phyloP scores from a whole-genome alignment of 805 yeast species.

The Allodekkera sacchari region DNA sequence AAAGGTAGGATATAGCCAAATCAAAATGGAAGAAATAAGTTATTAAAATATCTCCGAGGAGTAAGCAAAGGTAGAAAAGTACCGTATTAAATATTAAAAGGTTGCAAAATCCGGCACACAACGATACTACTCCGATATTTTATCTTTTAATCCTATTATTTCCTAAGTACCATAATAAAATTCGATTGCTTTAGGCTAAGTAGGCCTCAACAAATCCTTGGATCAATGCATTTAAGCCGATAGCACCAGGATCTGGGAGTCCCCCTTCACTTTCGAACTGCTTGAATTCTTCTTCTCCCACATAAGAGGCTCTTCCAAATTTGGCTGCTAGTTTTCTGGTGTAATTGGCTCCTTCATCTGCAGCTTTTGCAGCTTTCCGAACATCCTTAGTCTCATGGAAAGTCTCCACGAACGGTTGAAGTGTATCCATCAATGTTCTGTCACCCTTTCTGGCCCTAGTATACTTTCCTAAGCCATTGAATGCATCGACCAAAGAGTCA shows the following conservation, averaged over 20 bases:
- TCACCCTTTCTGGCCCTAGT: slow-evolving; percentile 88
- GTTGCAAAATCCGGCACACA: no score
- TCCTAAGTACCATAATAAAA: no score
- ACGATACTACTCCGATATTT: no score
- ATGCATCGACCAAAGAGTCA: slow-evolving; percentile 46
- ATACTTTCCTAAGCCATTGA: slow-evolving; percentile 70
- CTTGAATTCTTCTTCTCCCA: slow-evolving; percentile 50
- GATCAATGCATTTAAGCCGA: slow-evolving; percentile 51
- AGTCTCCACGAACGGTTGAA: slow-evolving; percentile 75
- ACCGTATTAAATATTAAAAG: no score
- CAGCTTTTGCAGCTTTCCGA: slow-evolving; percentile 55
- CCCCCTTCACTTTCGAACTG: slow-evolving; percentile 49
- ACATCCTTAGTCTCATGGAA: slow-evolving; percentile 46
- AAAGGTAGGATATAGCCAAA: no score
- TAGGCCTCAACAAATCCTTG: slow-evolving; percentile 23
- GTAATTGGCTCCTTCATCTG: slow-evolving; percentile 63
- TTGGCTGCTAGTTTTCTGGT: slow-evolving; percentile 74
- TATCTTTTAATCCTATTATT: no score
- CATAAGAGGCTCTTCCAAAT: slow-evolving; percentile 92
- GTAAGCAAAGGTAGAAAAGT: no score
- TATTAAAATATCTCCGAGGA: no score
- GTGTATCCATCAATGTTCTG: slow-evolving; percentile 80
- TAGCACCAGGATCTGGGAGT: slow-evolving; percentile 95
- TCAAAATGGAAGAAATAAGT: no score
- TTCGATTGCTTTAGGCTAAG: slow-evolving; percentile 3